Evolutionary conservation across 1,284 basidiomycete genomes (phyloP).

Genomic region (Schizophyllum amplum): DNA sequence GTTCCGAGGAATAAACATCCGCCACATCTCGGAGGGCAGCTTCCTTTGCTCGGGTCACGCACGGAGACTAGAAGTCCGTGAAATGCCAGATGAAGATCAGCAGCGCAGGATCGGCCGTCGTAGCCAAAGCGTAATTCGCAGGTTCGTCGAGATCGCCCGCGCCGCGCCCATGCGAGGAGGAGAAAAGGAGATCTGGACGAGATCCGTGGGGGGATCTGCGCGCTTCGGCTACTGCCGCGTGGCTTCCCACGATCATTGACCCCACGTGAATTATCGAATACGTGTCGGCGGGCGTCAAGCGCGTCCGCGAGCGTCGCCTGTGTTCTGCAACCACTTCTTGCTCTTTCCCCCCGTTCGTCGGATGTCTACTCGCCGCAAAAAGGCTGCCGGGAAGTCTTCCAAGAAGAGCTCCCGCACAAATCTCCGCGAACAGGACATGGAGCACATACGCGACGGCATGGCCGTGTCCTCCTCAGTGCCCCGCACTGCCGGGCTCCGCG

Average conservation of each 20-base stretch:
- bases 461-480: slow-evolving; percentile 37
- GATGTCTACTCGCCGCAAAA: slow-evolving; percentile 25
- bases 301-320: not conserved
- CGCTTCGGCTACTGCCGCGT: not conserved
- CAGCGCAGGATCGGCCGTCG: not conserved
- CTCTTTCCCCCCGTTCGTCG: slow-evolving; percentile 3
- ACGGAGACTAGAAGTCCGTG: not conserved
- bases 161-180: not conserved
- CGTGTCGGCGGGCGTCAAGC: not conserved
- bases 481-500: slow-evolving; percentile 46
- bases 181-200: not conserved
- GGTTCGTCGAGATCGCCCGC: not conserved
- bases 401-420: slow-evolving; percentile 15
- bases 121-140: not conserved
- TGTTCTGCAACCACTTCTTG: not conserved
- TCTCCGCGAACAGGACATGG: slow-evolving; percentile 28
- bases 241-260: not conserved
- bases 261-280: not conserved
- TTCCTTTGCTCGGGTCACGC: not conserved
- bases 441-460: slow-evolving; percentile 22
- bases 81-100: not conserved
- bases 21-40: not conserved
- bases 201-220: not conserved
- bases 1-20: not conserved
- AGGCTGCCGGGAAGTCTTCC: slow-evolving; percentile 21